Base-by-base conservation (phyloP, 148 eudicot genomes). In the Fallopia convolvulus region DNA sequence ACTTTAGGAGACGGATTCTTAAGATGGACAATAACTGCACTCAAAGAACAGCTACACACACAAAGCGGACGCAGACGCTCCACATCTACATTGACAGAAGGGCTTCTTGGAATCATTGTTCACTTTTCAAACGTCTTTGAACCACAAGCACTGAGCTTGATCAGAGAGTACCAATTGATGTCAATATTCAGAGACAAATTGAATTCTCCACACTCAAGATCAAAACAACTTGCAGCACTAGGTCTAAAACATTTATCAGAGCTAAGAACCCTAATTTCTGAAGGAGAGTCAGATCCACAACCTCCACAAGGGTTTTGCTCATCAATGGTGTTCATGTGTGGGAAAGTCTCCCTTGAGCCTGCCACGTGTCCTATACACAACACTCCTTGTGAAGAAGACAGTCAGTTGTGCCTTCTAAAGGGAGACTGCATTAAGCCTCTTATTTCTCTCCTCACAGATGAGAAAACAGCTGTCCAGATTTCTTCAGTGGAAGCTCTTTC, bases 261-360 rank as follows among this genome's bases (percentile, higher is more conserved):
- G 75, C 79, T 81, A 32, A 83, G 80, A 65, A 63, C 56, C 1
- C 72, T 90, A 74, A 61, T 70, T 66, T 77, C 81, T n/a, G 85
- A 79, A 9, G 82, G 80, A 77, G 91, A 83, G 20, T 80, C 82
- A 0, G 91, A 88, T 7, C 75, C 81, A 46, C 81, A 76, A 32
- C 88, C 89, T 52, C 89, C 93, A 44, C 84, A 82, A 14, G 89
- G 91, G 17, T 81, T 90, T 78, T 90, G 88, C 85, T 84, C 87
- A 7, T 82, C 87, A 44, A 74, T 90, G 82, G 82, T 84, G 13
- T 88, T 88, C 85, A 84, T 88, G 76, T 89, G 89, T 66, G 83
- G 86, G 26, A 80, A 84, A 76, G 76, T 82, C 14, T 30, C 80
- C 18, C 78, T 71, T 10, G 79, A 75, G 18, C 76, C 82, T 32